Evolutionary conservation across 148 eudicot species (phyloP).

Genomic region (Rhododendron molle): DNA sequence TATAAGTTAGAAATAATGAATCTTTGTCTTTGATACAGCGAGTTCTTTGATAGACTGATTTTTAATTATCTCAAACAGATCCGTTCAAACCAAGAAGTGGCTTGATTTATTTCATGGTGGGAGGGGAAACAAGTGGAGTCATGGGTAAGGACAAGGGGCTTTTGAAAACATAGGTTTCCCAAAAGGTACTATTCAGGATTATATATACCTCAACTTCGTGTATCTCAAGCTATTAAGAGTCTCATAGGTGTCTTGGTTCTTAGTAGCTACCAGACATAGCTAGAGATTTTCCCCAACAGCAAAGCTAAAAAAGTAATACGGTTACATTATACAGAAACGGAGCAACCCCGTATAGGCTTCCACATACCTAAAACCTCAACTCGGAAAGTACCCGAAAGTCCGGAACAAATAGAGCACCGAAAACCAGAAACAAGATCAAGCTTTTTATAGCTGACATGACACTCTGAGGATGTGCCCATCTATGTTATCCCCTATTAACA

Average conservation of each 20-base stretch:
- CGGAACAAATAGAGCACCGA: neutral
- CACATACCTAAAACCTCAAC: neutral
- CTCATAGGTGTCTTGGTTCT: neutral
- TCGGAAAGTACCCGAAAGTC: neutral
- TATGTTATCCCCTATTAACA: neutral
- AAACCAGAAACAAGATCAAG: neutral
- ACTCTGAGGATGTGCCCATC: neutral
- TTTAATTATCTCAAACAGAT: neutral
- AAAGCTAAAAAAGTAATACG: neutral
- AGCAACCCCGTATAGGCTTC: neutral
- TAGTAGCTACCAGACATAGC: neutral
- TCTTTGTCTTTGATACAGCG: neutral
- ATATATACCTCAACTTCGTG: neutral
- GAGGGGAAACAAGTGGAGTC: neutral
- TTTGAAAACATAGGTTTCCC: neutral
- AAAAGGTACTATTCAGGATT: neutral
- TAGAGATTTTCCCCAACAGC: neutral
- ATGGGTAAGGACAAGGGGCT: neutral
- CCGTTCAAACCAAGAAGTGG: too few species aligned
- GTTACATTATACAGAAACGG: neutral
- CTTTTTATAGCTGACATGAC: conserved; percentile 1
- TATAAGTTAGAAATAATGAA: neutral
- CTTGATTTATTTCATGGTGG: neutral
- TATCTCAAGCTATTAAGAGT: neutral
- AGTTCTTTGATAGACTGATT: neutral